Evolutionary conservation across 2,329 filamentous ascomycete species (phyloP), one percentile per base, ranked within the genome.

Genomic region (Diatrype stigma): DNA sequence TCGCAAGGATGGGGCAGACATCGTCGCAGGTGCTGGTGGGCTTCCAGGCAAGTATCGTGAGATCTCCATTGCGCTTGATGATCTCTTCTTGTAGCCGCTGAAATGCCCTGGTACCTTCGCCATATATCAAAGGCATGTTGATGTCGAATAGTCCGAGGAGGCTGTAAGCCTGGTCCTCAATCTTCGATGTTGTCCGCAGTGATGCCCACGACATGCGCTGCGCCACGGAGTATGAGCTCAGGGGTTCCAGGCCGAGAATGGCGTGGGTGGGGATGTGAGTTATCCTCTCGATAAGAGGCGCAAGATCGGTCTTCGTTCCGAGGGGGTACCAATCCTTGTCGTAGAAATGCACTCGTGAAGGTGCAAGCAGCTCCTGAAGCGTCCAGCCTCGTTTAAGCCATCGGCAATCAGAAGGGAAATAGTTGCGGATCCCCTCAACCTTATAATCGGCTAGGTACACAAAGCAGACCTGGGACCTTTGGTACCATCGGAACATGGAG

Each of bases 321-420:
- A 42, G 22, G 10, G 12, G 40, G 40, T 22, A 3, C 40, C 40
- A 42, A 3, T 26, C 22, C 19, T 14, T 11, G 40, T 2, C 3
- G n/a, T 42, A 48, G 23, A 48, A 48, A 35, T 40, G 0, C 7
- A 48, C 3, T 14, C 35, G 34, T 12, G 7, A 21, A 3, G 46
- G 35, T 23, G 46, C 46, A 21, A 48, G 46, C 12, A 48, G 34
- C 28, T 47, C 45, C 16, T 47, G 45, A 5, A 47, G 45, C 7
- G 45, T 35, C 45, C 45, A 47, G 12, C 46, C 46, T 17, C 46
- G 17, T 12, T 21, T 16, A 14, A 48, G 37, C 46, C 35, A 48
- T 8, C 46, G 35, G 22, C 46, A 40, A 17, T 37, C 22, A 12
- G 40, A 42, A 5, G 12, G 16, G 12, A 23, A 7, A 23, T 22